Evolutionary conservation across 352 stramenopile species (phyloP).

Genomic region (Phytophthora citrophthora): DNA sequence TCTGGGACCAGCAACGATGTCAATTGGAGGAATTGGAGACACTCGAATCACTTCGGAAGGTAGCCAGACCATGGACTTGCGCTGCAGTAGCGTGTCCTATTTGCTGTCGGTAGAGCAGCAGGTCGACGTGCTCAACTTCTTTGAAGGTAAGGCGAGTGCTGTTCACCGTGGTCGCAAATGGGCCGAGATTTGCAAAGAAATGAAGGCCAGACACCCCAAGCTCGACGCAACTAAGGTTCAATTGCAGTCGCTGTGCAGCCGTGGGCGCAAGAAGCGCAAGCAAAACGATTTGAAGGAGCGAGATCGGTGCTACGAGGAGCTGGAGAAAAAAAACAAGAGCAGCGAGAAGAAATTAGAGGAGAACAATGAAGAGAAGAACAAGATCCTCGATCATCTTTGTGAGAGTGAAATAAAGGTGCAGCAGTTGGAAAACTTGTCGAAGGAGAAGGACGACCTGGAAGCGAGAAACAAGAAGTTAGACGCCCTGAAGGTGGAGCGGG

Average conservation of each 20-base stretch:
- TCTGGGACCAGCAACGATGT: conserved; percentile 4
- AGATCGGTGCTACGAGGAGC: no score
- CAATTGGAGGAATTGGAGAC: neutral
- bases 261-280: neutral
- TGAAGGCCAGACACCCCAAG: neutral
- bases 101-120: neutral
- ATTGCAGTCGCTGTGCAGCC: neutral
- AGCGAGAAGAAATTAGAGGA: no score
- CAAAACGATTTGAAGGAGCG: neutral
- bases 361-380: neutral
- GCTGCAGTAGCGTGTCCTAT: neutral
- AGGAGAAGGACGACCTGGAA: neutral
- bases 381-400: no score
- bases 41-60: neutral
- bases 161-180: neutral
- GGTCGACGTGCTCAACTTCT: no score
- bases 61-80: no score
- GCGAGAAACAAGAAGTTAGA: no score
- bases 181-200: neutral
- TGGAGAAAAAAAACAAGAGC: neutral
- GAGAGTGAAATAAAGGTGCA: no score
- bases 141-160: no score
- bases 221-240: neutral
- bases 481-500: no score
- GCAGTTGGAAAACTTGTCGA: no score